These are phyloP conservation scores for Ananas comosus DNA, from an alignment of 176 grass and related monocot species.

Conservation along the genomic window DNA sequence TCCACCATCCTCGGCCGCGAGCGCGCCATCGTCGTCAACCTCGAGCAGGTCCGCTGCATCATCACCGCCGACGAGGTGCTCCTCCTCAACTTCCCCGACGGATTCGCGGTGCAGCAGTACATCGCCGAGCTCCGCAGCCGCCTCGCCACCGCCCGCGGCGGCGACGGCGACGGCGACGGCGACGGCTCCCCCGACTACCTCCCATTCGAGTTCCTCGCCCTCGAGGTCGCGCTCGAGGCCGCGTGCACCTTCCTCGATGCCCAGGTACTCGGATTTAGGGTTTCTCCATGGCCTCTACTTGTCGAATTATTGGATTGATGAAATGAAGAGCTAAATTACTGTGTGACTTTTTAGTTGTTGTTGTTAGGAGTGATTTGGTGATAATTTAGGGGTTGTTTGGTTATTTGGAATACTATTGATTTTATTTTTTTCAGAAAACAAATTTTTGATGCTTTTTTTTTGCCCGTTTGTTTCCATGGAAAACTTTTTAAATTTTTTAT, in stretches of 20 bases:
- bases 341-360: too few species aligned
- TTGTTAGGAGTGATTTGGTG: too few species aligned
- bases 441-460: too few species aligned
- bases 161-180: slow-evolving; percentile 19
- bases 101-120: slow-evolving; percentile 69
- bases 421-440: too few species aligned
- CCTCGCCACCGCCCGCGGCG: slow-evolving; percentile 26
- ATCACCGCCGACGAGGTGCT: slow-evolving; percentile 96
- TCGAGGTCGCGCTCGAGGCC: slow-evolving; percentile 86
- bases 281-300: too few species aligned
- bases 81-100: slow-evolving; percentile 76
- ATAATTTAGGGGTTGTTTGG: too few species aligned
- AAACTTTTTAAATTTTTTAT: too few species aligned
- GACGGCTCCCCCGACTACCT: slow-evolving; percentile 37
- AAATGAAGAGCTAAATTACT: too few species aligned
- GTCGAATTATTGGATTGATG: too few species aligned
- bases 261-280: slow-evolving; percentile 35
- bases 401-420: too few species aligned
- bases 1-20: slow-evolving; percentile 82
- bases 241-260: slow-evolving; percentile 86
- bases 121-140: slow-evolving; percentile 79
- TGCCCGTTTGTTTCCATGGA: too few species aligned
- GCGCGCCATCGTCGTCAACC: slow-evolving; percentile 93
- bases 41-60: slow-evolving; percentile 93
- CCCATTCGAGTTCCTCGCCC: slow-evolving; percentile 87